Evolutionary conservation across 2,329 filamentous ascomycete species (phyloP).

Genomic region (Aspergillus neotritici): DNA sequence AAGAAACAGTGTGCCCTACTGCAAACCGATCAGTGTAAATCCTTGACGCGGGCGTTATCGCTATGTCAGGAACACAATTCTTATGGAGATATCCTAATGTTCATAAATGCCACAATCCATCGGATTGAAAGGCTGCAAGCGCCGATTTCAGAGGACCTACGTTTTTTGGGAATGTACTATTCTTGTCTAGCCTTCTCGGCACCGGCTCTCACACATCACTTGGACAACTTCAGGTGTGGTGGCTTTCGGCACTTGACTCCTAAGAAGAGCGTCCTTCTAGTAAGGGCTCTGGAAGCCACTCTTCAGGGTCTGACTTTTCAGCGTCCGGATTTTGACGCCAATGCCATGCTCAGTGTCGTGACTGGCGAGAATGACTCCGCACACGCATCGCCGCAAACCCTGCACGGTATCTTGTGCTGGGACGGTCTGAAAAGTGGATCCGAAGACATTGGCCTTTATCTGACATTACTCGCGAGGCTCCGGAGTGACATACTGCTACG

Average conservation of each 20-base stretch:
- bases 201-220: slow-evolving; percentile 24
- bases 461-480: slow-evolving; percentile 24
- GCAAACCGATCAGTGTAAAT: slow-evolving; percentile 5
- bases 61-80: slow-evolving; percentile 20
- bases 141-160: slow-evolving; percentile 8
- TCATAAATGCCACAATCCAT: slow-evolving; percentile 25
- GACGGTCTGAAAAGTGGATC: neutral
- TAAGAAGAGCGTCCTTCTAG: slow-evolving; percentile 14
- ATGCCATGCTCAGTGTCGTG: slow-evolving; percentile 17
- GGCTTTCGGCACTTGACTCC: neutral
- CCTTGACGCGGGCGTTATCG: slow-evolving; percentile 17
- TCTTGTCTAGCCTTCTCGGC: slow-evolving; percentile 26
- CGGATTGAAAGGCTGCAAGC: slow-evolving; percentile 21
- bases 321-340: slow-evolving; percentile 15
- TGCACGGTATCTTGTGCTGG: slow-evolving; percentile 20
- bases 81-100: slow-evolving; percentile 27
- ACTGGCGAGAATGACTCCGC: slow-evolving; percentile 15
- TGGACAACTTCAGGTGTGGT: slow-evolving; percentile 15
- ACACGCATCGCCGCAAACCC: neutral
- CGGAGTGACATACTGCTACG: slow-evolving; percentile 17
- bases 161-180: slow-evolving; percentile 26
- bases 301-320: slow-evolving; percentile 19
- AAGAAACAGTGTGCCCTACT: slow-evolving; percentile 4
- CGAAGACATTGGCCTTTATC: slow-evolving; percentile 12
- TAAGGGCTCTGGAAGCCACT: slow-evolving; percentile 18